phyloP scores from a whole-genome alignment of 306 rosid genomes.

The Luffa acutangula region DNA sequence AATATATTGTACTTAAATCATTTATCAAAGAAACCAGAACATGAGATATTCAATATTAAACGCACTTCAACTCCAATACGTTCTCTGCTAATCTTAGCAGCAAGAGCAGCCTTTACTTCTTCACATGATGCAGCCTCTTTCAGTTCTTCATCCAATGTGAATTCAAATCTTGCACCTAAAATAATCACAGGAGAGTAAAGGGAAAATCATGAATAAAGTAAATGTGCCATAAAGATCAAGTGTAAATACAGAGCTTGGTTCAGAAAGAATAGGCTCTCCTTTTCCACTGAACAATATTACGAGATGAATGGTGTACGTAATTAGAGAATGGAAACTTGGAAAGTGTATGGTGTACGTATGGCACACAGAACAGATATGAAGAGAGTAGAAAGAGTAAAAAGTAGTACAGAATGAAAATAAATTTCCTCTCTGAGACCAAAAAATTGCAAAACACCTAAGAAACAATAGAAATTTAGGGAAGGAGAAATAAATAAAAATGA shows the following conservation, averaged over 20 bases:
- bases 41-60: slow-evolving; percentile 10
- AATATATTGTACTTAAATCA: not conserved
- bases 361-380: not conserved
- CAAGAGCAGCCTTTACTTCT: slow-evolving; percentile 76
- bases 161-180: slow-evolving; percentile 80
- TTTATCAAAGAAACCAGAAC: slow-evolving; percentile 3
- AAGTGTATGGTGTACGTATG: not conserved
- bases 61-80: slow-evolving; percentile 81
- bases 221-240: not conserved
- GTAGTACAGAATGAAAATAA: not conserved
- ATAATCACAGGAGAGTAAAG: slow-evolving; percentile 15
- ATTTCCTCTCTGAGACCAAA: not conserved
- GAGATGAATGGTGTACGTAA: not conserved
- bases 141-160: slow-evolving; percentile 62
- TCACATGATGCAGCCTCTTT: slow-evolving; percentile 76
- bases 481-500: not conserved
- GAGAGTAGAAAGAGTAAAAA: not conserved
- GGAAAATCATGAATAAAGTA: not conserved
- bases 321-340: not conserved
- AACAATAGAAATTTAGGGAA: not conserved
- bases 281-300: not conserved
- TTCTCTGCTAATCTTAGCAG: slow-evolving; percentile 83
- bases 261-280: not conserved
- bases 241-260: not conserved
- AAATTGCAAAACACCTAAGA: not conserved